Evolutionary conservation across 225 moss, liverwort and hornwort genomes (phyloP).

Genomic region (Marchantia paleacea): DNA sequence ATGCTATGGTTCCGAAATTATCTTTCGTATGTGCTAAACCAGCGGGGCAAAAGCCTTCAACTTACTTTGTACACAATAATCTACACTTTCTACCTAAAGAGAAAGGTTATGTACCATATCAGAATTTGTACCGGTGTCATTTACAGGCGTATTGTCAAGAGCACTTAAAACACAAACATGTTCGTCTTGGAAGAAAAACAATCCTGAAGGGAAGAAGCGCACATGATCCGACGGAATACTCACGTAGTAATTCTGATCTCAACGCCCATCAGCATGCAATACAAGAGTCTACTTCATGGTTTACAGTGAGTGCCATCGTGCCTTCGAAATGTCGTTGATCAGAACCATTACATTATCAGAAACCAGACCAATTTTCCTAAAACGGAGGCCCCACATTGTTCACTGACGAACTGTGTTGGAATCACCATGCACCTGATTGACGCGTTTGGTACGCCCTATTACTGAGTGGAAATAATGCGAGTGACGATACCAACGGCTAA

Average conservation of each 20-base stretch:
- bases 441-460: neutral
- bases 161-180: no score
- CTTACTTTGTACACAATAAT: neutral
- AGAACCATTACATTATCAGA: neutral
- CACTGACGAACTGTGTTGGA: neutral
- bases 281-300: neutral
- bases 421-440: no score
- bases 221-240: neutral
- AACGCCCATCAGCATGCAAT: neutral
- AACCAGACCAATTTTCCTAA: neutral
- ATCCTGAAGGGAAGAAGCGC: neutral
- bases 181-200: neutral
- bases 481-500: constrained; percentile 91
- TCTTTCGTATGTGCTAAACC: neutral
- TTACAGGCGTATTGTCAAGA: no score
- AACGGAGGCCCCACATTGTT: neutral
- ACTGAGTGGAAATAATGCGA: constrained; percentile 41
- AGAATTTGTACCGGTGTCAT: neutral
- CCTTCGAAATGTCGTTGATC: neutral
- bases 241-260: neutral
- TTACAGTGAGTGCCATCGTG: neutral
- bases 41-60: neutral
- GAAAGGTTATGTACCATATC: neutral
- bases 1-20: neutral
- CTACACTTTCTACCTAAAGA: neutral